Percentiles rank a stretch among this genome's conserved stretches.
These are phyloP conservation scores for Thelonectria rubi DNA, from an alignment of 2,329 filamentous ascomycete genomes.

Conservation along the genomic window DNA sequence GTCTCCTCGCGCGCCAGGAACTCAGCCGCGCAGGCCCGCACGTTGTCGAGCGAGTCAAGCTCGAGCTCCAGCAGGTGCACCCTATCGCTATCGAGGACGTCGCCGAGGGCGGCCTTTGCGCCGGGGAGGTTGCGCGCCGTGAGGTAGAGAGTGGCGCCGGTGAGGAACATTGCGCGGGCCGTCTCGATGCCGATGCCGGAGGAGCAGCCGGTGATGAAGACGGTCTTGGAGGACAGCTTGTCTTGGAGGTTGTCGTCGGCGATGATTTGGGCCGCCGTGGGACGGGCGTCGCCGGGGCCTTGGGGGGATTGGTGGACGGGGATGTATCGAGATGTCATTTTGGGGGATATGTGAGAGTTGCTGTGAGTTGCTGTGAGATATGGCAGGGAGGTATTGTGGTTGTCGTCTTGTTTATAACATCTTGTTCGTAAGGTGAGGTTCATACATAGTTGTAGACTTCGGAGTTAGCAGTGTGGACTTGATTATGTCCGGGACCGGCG, in stretches of 20 bases:
- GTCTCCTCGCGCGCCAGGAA: conserved; percentile 22
- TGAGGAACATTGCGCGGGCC: neutral
- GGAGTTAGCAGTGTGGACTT: too few species aligned
- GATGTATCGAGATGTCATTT: conserved; percentile 1
- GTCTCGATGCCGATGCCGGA: conserved; percentile 8
- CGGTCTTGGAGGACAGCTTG: neutral
- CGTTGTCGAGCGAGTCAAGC: neutral
- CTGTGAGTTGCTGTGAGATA: too few species aligned
- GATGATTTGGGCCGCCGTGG: conserved; percentile 1
- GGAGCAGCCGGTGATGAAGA: conserved; percentile 7
- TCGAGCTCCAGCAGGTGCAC: conserved; percentile 4
- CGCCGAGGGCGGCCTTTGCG: neutral
- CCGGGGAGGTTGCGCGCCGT: neutral
- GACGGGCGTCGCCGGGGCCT: conserved; percentile 2
- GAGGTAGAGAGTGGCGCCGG: conserved; percentile 5
- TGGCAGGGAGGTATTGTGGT: too few species aligned
- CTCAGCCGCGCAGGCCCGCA: neutral
- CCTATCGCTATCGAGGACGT: neutral
- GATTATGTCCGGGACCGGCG: too few species aligned
- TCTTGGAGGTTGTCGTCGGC: neutral
- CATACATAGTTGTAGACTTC: too few species aligned
- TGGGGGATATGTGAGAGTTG: neutral
- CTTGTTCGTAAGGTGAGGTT: too few species aligned
- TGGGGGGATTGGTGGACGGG: neutral
- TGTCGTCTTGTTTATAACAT: too few species aligned